Evolutionary conservation across 1,284 basidiomycete species (phyloP).

Genomic region (Puccinia horiana): DNA sequence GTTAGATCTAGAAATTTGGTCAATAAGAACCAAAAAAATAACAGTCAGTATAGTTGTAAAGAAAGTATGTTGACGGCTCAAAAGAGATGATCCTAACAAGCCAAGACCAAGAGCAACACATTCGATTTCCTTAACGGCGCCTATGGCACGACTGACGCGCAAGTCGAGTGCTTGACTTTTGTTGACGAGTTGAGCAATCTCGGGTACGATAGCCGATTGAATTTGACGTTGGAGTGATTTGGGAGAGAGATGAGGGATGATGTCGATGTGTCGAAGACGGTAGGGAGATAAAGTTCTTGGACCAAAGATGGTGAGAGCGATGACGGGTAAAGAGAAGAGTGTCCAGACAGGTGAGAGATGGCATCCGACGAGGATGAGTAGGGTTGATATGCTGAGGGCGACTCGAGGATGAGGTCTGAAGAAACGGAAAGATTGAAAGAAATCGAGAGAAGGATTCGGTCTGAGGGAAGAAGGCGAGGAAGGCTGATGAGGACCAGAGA

Average conservation of each 20-base stretch:
- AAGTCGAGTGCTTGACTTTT: conserved; percentile 32
- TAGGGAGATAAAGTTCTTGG: not conserved
- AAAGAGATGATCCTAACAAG: not conserved
- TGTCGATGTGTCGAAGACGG: not conserved
- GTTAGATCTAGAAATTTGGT: conserved; percentile 26
- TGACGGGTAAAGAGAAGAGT: not conserved
- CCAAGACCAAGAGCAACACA: conserved; percentile 43
- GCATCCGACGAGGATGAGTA: conserved; percentile 15
- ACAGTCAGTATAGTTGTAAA: not conserved
- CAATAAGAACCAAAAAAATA: not conserved
- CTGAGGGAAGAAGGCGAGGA: not conserved
- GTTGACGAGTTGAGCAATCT: conserved; percentile 5
- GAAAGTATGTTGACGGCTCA: not conserved
- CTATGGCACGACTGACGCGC: conserved; percentile 37
- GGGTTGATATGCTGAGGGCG: conserved; percentile 10
- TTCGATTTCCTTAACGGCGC: conserved; percentile 47
- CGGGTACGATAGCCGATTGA: conserved; percentile 22
- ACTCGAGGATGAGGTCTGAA: not conserved
- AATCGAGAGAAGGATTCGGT: not conserved
- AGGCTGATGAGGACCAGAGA: not conserved
- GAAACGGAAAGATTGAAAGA: not conserved
- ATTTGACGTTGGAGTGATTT: not conserved
- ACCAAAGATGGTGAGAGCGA: not conserved
- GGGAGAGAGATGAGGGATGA: conserved; percentile 5
- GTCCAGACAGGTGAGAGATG: not conserved